Evolutionary conservation across 2,329 filamentous ascomycete genomes (phyloP), one percentile per base, ranked within the genome.

Genomic region (Pseudocercospora musae): DNA sequence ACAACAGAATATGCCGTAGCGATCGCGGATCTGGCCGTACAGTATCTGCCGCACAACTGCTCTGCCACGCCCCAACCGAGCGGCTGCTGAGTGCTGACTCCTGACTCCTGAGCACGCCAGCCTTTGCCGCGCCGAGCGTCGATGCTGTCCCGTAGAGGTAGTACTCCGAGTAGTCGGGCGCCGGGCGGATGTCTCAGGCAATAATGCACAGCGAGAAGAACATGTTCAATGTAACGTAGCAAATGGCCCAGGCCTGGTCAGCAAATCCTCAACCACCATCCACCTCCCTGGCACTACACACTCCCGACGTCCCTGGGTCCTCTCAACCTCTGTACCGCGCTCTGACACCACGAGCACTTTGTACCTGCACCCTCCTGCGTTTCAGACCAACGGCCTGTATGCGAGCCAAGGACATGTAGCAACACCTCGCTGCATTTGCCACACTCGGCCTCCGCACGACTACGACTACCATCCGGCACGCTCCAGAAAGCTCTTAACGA

Each of bases 61-160:
- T 23, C 48, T 18, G 15, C 50, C n/a, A 15, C 48, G n/a, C 21
- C n/a, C 27, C 53, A 37, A 57, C 40, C 40, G 55, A 57, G 55
- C 48, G 55, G 55, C 55, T 57, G 55, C 40, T 57, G 55, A 46
- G 42, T n/a, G n/a, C n/a, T n/a, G n/a, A n/a, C n/a, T n/a, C n/a
- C n/a, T n/a, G n/a, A n/a, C n/a, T n/a, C n/a, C n/a, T n/a, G n/a
- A n/a, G n/a, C 29, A 27, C 18, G 29, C 52, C 29, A 23, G 52
- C 52, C 11, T 33, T 37, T 49, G 44, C 44, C 44, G 44, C 44
- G 44, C n/a, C n/a, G n/a, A n/a, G n/a, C n/a, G n/a, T 21, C 44
- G 21, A 23, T 21, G 10, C 44, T 49, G 8, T 44, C 18, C 40
- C 40, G 40, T 11, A 49, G 44, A n/a, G n/a, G n/a, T n/a, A n/a